Evolutionary conservation across 108 stramenopile species (phyloP).

Genomic region (Aurantiochytrium sp.): DNA sequence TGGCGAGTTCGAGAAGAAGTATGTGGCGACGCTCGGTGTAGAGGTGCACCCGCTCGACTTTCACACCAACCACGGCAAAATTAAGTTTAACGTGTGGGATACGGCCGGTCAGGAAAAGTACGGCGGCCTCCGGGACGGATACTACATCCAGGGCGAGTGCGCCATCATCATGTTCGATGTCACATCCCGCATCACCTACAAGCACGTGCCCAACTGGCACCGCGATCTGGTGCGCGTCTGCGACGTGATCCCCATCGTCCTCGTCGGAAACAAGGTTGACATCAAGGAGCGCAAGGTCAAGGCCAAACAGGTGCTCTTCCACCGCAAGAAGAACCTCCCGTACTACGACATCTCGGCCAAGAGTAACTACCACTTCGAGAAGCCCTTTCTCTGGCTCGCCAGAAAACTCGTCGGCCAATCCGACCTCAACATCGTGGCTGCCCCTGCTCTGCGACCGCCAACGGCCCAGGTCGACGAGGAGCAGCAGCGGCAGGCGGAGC

Average conservation of each 20-base stretch:
- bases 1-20: constrained; percentile 99
- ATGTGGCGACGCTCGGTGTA: constrained; percentile 89
- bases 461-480: constrained; percentile 72
- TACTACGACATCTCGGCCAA: constrained; percentile 99
- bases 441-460: constrained; percentile 20
- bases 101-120: constrained; percentile 99
- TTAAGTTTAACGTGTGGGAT: constrained; percentile 99
- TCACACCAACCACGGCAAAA: constrained; percentile 95
- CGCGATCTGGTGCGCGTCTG: constrained; percentile 97
- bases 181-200: constrained; percentile 96
- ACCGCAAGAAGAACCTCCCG: constrained; percentile 99
- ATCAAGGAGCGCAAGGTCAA: constrained; percentile 99
- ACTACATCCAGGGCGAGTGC: constrained; percentile 96
- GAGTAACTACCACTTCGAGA: constrained; percentile 99
- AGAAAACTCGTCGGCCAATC: constrained; percentile 87
- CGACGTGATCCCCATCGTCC: constrained; percentile 97
- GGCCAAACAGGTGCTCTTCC: constrained; percentile 99
- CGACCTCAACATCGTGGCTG: constrained; percentile 22
- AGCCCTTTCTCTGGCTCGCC: constrained; percentile 99
- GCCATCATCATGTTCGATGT: constrained; percentile 99
- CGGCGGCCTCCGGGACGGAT: constrained; percentile 91
- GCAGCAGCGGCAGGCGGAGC: constrained; percentile 78
- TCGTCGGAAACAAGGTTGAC: constrained; percentile 98
- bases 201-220: constrained; percentile 99
- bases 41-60: constrained; percentile 94